A percentile compares a stretch with the other conserved stretches of the same genome.
Conservation (phyloP, 768 basidiomycete genomes). For the Suillus bovinus region DNA sequence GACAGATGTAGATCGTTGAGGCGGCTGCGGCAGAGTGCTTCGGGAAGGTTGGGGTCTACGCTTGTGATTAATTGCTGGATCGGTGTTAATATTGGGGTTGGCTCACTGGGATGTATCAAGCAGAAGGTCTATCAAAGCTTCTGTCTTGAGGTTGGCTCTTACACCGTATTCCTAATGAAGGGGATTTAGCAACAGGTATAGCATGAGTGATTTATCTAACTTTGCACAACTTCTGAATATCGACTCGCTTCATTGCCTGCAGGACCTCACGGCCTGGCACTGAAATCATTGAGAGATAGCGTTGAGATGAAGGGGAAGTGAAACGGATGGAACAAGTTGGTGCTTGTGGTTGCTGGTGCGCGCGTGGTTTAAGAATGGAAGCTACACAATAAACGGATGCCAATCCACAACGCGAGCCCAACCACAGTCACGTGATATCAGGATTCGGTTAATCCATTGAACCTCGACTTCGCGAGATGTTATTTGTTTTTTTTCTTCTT, state of each 20-base stretch:
- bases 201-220: conserved; percentile 32
- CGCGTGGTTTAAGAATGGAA: conserved; percentile 47
- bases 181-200: conserved; percentile 20
- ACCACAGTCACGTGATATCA: conserved; percentile 35
- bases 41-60: conserved; percentile 29
- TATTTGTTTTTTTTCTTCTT: neutral
- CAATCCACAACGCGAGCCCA: conserved; percentile 55
- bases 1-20: conserved; percentile 34
- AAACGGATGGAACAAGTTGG: conserved; percentile 10
- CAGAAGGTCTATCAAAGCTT: conserved; percentile 74
- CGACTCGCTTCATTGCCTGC: conserved; percentile 53
- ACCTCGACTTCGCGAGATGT: neutral
- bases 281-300: conserved; percentile 37
- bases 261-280: conserved; percentile 44
- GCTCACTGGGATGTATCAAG: conserved; percentile 50
- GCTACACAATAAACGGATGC: conserved; percentile 40
- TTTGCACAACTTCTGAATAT: conserved; percentile 64
- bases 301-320: conserved; percentile 13
- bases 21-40: conserved; percentile 18
- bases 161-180: conserved; percentile 68
- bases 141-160: conserved; percentile 80
- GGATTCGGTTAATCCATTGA: neutral
- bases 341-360: conserved; percentile 12
- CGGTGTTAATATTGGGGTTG: conserved; percentile 35
- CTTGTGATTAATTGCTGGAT: conserved; percentile 34